Conservation (phyloP, 257 asterid genomes). For the Anisodus acutangulus region DNA sequence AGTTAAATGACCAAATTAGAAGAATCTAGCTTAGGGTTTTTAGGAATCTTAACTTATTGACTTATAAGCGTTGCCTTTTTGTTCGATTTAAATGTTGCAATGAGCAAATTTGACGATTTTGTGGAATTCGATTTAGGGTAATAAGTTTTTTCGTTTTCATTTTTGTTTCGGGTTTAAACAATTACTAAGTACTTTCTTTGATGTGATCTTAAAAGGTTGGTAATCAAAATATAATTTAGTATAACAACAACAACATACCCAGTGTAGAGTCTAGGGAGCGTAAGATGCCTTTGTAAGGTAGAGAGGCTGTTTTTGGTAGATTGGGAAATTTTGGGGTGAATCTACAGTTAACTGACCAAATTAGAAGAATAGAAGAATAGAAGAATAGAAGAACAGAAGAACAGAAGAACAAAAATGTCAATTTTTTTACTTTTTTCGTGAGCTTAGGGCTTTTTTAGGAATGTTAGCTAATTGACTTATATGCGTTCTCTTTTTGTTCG, state of each 20-base stretch:
- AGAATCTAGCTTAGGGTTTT: background rate
- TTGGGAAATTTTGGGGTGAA: no score
- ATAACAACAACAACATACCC: no score
- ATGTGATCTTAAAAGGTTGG: no score
- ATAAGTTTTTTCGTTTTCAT: background rate
- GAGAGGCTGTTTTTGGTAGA: no score
- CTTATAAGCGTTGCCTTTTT: no score
- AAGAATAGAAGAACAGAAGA: no score
- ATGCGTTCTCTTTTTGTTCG: background rate
- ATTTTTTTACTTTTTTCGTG: background rate
- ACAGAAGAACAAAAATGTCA: no score
- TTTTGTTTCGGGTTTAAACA: background rate
- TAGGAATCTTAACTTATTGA: background rate
- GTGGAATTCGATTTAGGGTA: background rate
- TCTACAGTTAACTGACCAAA: no score
- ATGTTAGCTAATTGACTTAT: background rate
- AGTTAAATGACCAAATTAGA: background rate
- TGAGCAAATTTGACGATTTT: background rate
- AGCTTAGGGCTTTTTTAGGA: background rate
- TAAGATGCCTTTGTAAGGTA: no score
- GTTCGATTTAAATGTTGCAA: no score
- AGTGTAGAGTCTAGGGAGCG: no score
- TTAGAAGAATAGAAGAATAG: no score
- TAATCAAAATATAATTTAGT: background rate
- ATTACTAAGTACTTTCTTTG: background rate